Base-by-base conservation (phyloP, 208 protist species). In the Crithidia fasciculata region DNA sequence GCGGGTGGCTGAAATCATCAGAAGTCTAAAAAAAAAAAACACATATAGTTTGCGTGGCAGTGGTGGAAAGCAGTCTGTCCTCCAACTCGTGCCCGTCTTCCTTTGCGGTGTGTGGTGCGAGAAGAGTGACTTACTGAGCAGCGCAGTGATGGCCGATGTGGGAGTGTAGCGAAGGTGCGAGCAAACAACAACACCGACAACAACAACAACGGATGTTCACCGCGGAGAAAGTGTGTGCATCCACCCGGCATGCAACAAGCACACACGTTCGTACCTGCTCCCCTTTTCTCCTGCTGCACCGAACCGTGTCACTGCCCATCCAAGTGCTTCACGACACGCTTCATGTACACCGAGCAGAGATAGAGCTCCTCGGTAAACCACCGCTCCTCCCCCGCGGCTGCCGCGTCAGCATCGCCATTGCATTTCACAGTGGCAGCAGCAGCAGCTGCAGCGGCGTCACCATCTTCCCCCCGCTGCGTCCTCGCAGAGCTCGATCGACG, bases 281-380 rank as follows among this genome's bases (percentile, higher is more conserved):
- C 10, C 16, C 37, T 58, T 8, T 52, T 13, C 37, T 12, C 18
- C 45, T 47, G 12, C 43, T 60, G 12, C 36, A 9, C 55, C 36
- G 40, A 75, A 76, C 37, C 47, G 15, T 37, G 59, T 61, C 55
- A 28, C 28, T 28, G 72, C 2, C 67, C 64, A 9, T 57, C 62
- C 15, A 84, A 37, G 40, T 74, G 40, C 56, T 72, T 70, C 40
- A 80, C 45, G 12, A 84, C 63, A 4, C 80, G 74, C 68, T 78
- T 69, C 64, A 84, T 75, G 56, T 84, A 84, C 56, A 81, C 62
- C 2, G 76, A 77, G 63, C 75, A 67, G 49, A 76, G 76, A 45
- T 75, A 75, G 16, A 76, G 56, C 54, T 70, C 78, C 13, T 79
- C 72, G 28, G 58, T 67, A 36, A 72, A 62, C 75, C 71, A 85